phyloP scores from a whole-genome alignment of 2,329 filamentous ascomycete species.

The Metarhizium rileyi region DNA sequence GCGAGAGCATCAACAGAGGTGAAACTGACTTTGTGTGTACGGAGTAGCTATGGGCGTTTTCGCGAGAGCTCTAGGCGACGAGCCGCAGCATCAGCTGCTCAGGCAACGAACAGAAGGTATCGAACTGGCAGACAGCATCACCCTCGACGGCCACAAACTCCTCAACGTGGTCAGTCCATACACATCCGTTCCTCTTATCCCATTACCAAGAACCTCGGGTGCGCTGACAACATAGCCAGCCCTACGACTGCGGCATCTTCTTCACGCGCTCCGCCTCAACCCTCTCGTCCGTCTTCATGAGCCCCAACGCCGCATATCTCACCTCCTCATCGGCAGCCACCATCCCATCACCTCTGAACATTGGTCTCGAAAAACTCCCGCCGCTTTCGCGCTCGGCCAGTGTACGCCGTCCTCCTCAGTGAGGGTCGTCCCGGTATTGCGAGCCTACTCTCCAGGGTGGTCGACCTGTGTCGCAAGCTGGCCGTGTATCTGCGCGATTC shows the following conservation, averaged over 20 bases:
- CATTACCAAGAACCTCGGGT: not conserved
- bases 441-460: constrained; percentile 62
- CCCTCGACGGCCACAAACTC: constrained; percentile 82
- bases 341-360: constrained; percentile 75
- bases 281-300: constrained; percentile 59
- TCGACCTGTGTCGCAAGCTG: constrained; percentile 58
- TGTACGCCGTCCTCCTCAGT: constrained; percentile 69
- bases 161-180: constrained; percentile 62
- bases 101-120: constrained; percentile 50
- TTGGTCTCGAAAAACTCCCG: constrained; percentile 87
- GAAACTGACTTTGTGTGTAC: too few relatives aligned
- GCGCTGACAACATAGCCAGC: constrained; percentile 30
- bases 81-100: constrained; percentile 44
- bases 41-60: constrained; percentile 62
- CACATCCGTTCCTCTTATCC: not conserved
- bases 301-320: constrained; percentile 80
- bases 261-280: constrained; percentile 55
- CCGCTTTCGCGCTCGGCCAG: constrained; percentile 81
- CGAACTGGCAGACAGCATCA: constrained; percentile 78
- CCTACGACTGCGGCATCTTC: constrained; percentile 90
- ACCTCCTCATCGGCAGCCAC: constrained; percentile 25
- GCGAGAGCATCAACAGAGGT: not conserved
- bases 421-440: constrained; percentile 63
- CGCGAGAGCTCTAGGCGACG: constrained; percentile 52
- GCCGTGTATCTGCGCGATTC: constrained; percentile 53